Conservation (phyloP, 129 eudicot species). For the Saposhnikovia divaricata region DNA sequence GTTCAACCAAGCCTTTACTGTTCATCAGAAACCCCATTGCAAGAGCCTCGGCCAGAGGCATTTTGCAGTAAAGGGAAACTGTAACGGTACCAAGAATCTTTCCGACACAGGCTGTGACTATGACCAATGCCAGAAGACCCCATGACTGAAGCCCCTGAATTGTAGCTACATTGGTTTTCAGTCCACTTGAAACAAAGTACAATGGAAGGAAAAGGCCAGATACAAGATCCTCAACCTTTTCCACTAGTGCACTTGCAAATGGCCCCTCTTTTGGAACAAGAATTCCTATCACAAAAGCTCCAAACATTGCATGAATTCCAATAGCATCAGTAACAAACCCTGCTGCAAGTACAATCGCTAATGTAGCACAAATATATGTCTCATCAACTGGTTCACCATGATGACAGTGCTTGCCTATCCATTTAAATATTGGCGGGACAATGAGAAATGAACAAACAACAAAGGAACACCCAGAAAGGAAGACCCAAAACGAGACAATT, state of each 20-base stretch:
- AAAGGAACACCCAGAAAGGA: constrained; percentile 50
- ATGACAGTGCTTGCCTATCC: constrained; percentile 49
- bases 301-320: constrained; percentile 81
- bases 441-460: constrained; percentile 30
- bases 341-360: constrained; percentile 62
- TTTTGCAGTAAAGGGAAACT: constrained; percentile 40
- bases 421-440: constrained; percentile 50
- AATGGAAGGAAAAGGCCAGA: constrained; percentile 64
- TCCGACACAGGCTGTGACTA: constrained; percentile 50
- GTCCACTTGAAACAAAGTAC: constrained; percentile 83
- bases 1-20: constrained; percentile 75
- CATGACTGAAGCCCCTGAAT: constrained; percentile 66
- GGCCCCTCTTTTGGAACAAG: constrained; percentile 75
- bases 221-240: constrained; percentile 77
- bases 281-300: constrained; percentile 79
- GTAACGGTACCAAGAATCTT: constrained; percentile 56
- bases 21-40: constrained; percentile 66
- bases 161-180: constrained; percentile 69
- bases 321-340: constrained; percentile 57
- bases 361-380: constrained; percentile 52
- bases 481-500: constrained; percentile 54
- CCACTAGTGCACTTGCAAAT: constrained; percentile 69
- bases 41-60: constrained; percentile 45
- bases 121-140: constrained; percentile 72
- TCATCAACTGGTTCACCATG: constrained; percentile 81